Evolutionary conservation across 306 rosid species (phyloP), one percentile per base, ranked within the genome.

Genomic region (Trichosanthes cucumerina): DNA sequence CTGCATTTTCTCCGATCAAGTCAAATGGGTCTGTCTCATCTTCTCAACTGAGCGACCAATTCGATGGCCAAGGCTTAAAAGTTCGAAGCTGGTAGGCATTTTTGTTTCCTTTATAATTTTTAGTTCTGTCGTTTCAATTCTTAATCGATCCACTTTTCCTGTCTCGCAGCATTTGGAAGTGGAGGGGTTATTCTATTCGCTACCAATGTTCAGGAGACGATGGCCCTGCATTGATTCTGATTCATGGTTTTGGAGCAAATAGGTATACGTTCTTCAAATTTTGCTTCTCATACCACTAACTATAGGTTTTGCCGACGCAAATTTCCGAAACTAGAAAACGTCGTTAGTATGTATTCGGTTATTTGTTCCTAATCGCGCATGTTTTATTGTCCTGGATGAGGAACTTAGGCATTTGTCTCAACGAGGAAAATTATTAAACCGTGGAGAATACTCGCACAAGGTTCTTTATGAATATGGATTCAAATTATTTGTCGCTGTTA

Each of bases 161-260:
- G 21, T 59, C 26, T 39, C 78, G 87, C 76, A 92, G 97, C 15
- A 72, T 52, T 62, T 95, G 98, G 98, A 89, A 88, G 41, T 95
- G 98, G 98, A 89, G 87, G 80, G 97, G 90, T 56, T 91, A 92
- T 80, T 85, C 93, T 63, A 86, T 92, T 78, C 97, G 96, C 72
- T 94, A 94, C 82, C 97, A 94, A 79, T 80, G 36, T 82, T 69
- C 91, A 28, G 97, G 97, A 75, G 86, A 83, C 65, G 66, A 59
- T 73, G 98, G 97, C 79, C 96, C 96, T 79, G 92, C 98, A 15
- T 79, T 92, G 44, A 84, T 95, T 77, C 79, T 92, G 74, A 85
- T 95, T 72, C 98, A 92, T 73, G 97, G 98, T 68, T 95, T 95
- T 85, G 98, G 98, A 85, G 98, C 98, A 79, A 95, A 95, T 93